Conservation (phyloP, 192 early-diverging fungal species). For the Chytriomyces hyalinus region DNA sequence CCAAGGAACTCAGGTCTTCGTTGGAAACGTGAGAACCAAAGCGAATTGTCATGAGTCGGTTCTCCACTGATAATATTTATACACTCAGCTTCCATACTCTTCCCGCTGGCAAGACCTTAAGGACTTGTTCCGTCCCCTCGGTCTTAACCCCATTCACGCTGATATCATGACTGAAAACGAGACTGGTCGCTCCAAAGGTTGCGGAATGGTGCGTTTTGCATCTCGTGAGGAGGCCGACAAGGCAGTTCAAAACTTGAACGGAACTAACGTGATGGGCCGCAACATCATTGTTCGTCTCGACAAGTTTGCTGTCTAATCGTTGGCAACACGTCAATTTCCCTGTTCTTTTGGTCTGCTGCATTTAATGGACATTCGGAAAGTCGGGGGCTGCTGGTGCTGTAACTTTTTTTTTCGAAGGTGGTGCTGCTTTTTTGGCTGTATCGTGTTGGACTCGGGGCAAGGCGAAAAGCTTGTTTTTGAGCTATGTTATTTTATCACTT, state of each 20-base stretch:
- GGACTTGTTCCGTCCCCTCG: slow-evolving; percentile 55
- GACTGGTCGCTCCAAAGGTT: slow-evolving; percentile 59
- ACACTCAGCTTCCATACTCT: slow-evolving; percentile 52
- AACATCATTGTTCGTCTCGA: slow-evolving; percentile 56
- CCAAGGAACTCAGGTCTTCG: slow-evolving; percentile 65
- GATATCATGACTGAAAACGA: slow-evolving; percentile 51
- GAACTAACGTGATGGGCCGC: slow-evolving; percentile 48
- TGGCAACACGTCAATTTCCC: background rate
- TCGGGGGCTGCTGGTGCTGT: background rate
- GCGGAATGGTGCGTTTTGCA: slow-evolving; percentile 61
- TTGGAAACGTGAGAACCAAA: slow-evolving; percentile 70
- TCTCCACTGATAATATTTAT: slow-evolving; percentile 12
- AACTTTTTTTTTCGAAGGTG: background rate
- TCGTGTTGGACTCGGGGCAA: background rate
- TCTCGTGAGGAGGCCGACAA: slow-evolving; percentile 72
- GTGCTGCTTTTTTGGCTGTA: background rate
- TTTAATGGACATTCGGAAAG: background rate
- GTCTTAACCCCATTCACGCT: slow-evolving; percentile 56
- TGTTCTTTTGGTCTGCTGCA: background rate
- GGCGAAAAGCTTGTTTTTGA: background rate
- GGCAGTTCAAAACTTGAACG: slow-evolving; percentile 61
- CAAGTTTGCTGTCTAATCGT: slow-evolving; percentile 47
- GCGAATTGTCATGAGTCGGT: background rate
- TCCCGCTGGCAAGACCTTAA: slow-evolving; percentile 62
- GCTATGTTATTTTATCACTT: background rate